A percentile compares a stretch with the other conserved stretches of the same genome.
phyloP scores from a whole-genome alignment of 768 basidiomycete species.

The Gautieria morchelliformis region DNA sequence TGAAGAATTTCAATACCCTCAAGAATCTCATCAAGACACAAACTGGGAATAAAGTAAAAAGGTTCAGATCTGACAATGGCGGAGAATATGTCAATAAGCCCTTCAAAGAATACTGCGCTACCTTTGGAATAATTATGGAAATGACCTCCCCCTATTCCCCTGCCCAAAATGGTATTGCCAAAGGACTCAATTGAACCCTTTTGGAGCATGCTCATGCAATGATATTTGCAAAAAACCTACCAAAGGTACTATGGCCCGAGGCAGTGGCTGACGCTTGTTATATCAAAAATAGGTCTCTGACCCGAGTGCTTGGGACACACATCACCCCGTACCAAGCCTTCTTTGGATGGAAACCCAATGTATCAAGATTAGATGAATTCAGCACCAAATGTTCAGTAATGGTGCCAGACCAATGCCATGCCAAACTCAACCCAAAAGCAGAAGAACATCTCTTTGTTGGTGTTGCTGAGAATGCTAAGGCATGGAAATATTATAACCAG shows the following conservation, averaged over 20 bases:
- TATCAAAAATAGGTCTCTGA: not conserved
- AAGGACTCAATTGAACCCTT: not conserved
- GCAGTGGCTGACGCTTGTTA: not conserved
- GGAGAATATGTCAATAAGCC: slow-evolving; percentile 11
- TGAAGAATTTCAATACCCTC: not conserved
- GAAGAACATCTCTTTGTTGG: too few relatives aligned
- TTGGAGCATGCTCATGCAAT: not conserved
- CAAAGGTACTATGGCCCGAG: not conserved
- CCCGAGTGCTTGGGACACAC: not conserved
- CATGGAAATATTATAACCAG: too few relatives aligned
- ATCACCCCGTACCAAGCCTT: slow-evolving; percentile 19
- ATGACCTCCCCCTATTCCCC: slow-evolving; percentile 27
- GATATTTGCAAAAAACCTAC: not conserved
- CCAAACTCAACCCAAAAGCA: too few relatives aligned
- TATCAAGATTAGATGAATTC: slow-evolving; percentile 2
- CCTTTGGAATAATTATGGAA: slow-evolving; percentile 23
- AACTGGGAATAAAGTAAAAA: not conserved
- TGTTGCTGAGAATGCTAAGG: too few relatives aligned
- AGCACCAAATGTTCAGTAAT: too few relatives aligned
- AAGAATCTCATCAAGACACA: not conserved
- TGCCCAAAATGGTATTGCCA: slow-evolving; percentile 24
- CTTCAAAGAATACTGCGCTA: slow-evolving; percentile 14
- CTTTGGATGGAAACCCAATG: too few relatives aligned
- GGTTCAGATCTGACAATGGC: too few relatives aligned
- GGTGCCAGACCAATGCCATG: too few relatives aligned